A percentile compares a stretch with the other conserved stretches of the same genome.
phyloP scores from a whole-genome alignment of 2,329 filamentous ascomycete species.

The Albophoma yamanashiensis region DNA sequence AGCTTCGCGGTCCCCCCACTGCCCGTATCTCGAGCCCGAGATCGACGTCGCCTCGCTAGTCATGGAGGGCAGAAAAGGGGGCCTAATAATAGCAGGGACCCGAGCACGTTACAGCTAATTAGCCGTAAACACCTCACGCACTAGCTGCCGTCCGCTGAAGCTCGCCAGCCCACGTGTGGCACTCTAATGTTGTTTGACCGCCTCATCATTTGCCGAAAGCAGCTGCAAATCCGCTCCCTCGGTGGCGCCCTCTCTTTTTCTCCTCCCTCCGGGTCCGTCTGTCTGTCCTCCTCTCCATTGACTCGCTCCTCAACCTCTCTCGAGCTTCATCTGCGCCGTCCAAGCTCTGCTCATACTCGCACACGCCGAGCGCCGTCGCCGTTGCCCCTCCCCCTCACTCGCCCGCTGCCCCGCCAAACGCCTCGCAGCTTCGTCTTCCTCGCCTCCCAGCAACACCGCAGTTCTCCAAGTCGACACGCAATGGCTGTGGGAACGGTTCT shows the following conservation, averaged over 20 bases:
- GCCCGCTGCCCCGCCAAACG: not conserved
- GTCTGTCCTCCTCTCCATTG: not conserved
- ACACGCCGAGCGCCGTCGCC: not conserved
- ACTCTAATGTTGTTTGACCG: not conserved
- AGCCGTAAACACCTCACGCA: not conserved
- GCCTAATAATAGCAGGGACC: not conserved
- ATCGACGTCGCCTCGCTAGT: not conserved
- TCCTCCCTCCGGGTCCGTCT: slow-evolving; percentile 2
- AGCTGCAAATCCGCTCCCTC: not conserved
- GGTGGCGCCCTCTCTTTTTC: not conserved
- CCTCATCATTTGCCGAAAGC: not conserved
- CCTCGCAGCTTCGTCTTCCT: not conserved
- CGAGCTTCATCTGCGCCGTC: not conserved
- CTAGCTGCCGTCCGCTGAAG: not conserved
- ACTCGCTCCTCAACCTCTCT: not conserved
- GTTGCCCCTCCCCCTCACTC: not conserved
- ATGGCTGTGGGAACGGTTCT: slow-evolving; percentile 85
- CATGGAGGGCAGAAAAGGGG: not conserved
- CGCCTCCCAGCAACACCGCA: not conserved
- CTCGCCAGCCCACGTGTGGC: not conserved
- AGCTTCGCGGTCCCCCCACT: not conserved
- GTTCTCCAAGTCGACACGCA: slow-evolving; percentile 10
- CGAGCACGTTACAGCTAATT: too few relatives aligned
- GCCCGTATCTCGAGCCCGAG: not conserved
- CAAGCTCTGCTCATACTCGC: not conserved